These are phyloP conservation scores for Parmelia sp. DNA, from an alignment of 495 filamentous ascomycete species.

Conservation along the genomic window DNA sequence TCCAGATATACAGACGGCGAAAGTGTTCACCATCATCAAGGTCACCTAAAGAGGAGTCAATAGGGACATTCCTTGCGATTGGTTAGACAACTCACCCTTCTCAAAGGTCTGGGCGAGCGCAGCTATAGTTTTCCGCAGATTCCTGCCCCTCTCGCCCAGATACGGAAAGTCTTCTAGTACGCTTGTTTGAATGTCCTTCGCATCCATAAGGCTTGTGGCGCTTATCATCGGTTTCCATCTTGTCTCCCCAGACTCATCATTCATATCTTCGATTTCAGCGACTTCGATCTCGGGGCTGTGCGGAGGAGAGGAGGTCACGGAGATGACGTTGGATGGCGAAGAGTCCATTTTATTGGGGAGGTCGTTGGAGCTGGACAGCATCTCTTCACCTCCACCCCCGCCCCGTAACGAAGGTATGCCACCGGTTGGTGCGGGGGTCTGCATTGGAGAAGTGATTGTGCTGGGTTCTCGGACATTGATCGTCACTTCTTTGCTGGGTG, in stretches of 20 bases:
- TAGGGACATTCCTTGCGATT: slow-evolving; percentile 30
- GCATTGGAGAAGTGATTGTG: slow-evolving; percentile 1
- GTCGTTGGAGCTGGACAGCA: background rate
- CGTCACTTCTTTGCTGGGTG: slow-evolving; percentile 46
- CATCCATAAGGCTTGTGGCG: slow-evolving; percentile 28
- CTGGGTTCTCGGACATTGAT: slow-evolving; percentile 40
- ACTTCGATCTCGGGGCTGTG: slow-evolving; percentile 51
- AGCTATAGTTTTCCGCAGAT: slow-evolving; percentile 36
- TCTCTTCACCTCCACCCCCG: slow-evolving; percentile 2
- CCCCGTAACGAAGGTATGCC: background rate
- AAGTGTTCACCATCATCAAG: slow-evolving; percentile 29
- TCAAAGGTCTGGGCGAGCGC: slow-evolving; percentile 38
- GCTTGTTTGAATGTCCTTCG: slow-evolving; percentile 12
- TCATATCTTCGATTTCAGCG: slow-evolving; percentile 51
- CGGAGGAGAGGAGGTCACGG: slow-evolving; percentile 44
- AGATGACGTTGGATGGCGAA: slow-evolving; percentile 34
- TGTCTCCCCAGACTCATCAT: slow-evolving; percentile 40
- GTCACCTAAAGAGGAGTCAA: slow-evolving; percentile 34
- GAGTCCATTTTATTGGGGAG: slow-evolving; percentile 9
- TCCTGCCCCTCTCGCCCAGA: slow-evolving; percentile 12
- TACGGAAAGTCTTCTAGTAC: slow-evolving; percentile 26
- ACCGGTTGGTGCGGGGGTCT: slow-evolving; percentile 3
- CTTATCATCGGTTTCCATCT: slow-evolving; percentile 38
- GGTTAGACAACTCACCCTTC: slow-evolving; percentile 33
- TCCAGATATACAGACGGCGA: slow-evolving; percentile 29